Evolutionary conservation across 768 basidiomycete species (phyloP).

Genomic region (Leucocoprinus sp.): DNA sequence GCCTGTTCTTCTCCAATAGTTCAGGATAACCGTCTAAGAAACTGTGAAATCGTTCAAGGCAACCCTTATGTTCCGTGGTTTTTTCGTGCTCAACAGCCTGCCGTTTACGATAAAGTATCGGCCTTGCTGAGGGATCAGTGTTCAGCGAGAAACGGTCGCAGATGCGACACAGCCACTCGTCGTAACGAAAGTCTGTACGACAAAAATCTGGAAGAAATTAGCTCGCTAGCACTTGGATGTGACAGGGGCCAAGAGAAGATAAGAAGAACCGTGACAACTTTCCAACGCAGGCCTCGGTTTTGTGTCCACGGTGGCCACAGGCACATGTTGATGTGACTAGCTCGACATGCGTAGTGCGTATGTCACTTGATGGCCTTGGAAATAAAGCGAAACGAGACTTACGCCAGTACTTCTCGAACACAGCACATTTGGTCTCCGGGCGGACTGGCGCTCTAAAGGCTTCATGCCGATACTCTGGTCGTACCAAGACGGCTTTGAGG

Average conservation of each 20-base stretch:
- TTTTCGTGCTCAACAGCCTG: conserved; percentile 1
- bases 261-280: neutral
- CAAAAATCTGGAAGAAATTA: neutral
- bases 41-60: neutral
- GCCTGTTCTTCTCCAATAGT: neutral
- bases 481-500: no score
- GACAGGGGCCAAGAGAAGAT: neutral
- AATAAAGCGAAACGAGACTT: neutral
- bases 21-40: neutral
- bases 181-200: conserved; percentile 1
- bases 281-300: neutral
- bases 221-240: neutral
- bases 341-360: neutral
- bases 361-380: neutral
- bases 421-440: neutral
- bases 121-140: neutral
- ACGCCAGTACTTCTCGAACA: neutral
- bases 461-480: neutral
- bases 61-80: neutral
- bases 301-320: neutral
- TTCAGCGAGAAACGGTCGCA: conserved; percentile 4
- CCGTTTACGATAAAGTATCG: conserved; percentile 1
- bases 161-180: conserved; percentile 9
- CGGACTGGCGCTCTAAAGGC: neutral
- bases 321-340: conserved; percentile 8